phyloP scores from a whole-genome alignment of 371 early-diverging fungal genomes.

The Rhizopus sp. region DNA sequence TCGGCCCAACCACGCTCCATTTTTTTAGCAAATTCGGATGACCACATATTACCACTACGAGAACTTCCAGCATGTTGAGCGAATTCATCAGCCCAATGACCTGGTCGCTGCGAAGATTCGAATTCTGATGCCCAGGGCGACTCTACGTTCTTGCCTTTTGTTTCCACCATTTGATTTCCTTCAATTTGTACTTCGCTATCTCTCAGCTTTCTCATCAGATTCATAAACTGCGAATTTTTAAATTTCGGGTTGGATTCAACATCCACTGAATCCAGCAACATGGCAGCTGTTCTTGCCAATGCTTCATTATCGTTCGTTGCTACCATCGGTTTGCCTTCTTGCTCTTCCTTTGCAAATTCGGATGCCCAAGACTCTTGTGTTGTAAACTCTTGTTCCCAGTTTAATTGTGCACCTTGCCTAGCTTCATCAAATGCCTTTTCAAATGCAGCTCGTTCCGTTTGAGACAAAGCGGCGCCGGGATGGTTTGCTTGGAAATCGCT shows the following conservation, averaged over 20 bases:
- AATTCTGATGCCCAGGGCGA: conserved; percentile 43
- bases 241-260: conserved; percentile 86
- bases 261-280: conserved; percentile 78
- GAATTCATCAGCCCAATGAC: conserved; percentile 63
- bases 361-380: conserved; percentile 56
- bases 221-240: conserved; percentile 86
- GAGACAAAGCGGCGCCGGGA: conserved; percentile 9
- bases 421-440: conserved; percentile 80
- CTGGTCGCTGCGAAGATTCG: conserved; percentile 33
- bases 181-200: conserved; percentile 85
- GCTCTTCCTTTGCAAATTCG: conserved; percentile 50
- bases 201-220: conserved; percentile 86
- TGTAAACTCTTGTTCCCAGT: conserved; percentile 60
- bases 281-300: conserved; percentile 83
- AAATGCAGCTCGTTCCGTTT: conserved; percentile 51
- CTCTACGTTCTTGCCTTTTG: conserved; percentile 21
- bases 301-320: conserved; percentile 58
- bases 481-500: conserved; percentile 27
- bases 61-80: conserved; percentile 18
- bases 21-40: conserved; percentile 34
- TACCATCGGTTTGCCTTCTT: conserved; percentile 12
- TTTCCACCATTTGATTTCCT: conserved; percentile 79
- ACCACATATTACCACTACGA: conserved; percentile 27
- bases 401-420: conserved; percentile 18
- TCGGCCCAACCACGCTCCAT: conserved; percentile 39